Evolutionary conservation across 2,329 filamentous ascomycete genomes (phyloP).

Genomic region (Orbilia oligospora): DNA sequence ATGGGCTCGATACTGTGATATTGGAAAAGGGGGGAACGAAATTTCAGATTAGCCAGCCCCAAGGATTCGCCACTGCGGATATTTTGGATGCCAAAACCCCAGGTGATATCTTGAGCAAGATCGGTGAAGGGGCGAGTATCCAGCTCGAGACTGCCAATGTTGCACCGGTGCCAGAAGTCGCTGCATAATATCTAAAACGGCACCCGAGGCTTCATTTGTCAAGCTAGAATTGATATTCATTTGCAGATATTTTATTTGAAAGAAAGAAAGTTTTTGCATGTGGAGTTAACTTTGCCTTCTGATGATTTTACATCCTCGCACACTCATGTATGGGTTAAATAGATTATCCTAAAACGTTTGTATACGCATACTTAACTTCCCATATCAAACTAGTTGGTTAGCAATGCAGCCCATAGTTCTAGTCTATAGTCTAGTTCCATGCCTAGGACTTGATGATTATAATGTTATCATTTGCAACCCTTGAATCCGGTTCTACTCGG

Average conservation of each 20-base stretch:
- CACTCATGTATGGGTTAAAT: no score
- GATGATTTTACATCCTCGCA: no score
- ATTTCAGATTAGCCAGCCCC: slow-evolving; percentile 34
- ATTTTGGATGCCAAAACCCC: slow-evolving; percentile 10
- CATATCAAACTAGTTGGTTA: no score
- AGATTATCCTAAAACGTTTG: no score
- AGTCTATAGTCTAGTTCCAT: neutral
- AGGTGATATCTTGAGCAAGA: slow-evolving; percentile 14
- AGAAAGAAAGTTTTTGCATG: no score
- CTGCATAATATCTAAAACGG: neutral
- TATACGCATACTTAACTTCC: no score
- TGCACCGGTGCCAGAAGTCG: neutral
- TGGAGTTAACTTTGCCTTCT: no score
- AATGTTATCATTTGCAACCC: neutral
- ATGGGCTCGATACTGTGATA: slow-evolving; percentile 17
- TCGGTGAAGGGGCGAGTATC: slow-evolving; percentile 23
- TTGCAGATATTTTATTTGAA: no score
- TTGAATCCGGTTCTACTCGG: slow-evolving; percentile 2
- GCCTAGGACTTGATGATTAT: neutral
- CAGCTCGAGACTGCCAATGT: slow-evolving; percentile 8
- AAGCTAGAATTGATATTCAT: no score
- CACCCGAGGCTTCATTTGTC: no score
- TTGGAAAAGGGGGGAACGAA: slow-evolving; percentile 31
- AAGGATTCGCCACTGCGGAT: slow-evolving; percentile 17
- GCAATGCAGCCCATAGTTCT: no score